These are phyloP conservation scores for Stagonosporopsis chrysanthemi DNA, from an alignment of 2,329 filamentous ascomycete species.

Conservation along the genomic window DNA sequence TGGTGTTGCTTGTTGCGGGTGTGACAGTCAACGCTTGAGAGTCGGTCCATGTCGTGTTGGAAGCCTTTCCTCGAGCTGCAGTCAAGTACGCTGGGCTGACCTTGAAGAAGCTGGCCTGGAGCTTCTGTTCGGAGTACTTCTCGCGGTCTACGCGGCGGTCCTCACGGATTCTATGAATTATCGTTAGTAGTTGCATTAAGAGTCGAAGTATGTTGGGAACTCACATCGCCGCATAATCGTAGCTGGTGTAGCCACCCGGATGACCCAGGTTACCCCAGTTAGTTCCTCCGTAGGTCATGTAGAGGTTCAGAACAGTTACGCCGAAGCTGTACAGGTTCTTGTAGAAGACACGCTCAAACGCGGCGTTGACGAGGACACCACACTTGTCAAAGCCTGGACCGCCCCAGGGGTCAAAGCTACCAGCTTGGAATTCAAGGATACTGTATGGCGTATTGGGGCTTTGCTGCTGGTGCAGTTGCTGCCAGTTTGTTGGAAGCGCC, in stretches of 20 bases:
- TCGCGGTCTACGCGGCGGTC: slow-evolving; percentile 72
- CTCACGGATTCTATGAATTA: slow-evolving; percentile 65
- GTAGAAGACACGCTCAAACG: slow-evolving; percentile 80
- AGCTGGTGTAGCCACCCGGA: slow-evolving; percentile 64
- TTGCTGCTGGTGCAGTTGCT: slow-evolving; percentile 62
- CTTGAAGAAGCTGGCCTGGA: slow-evolving; percentile 77
- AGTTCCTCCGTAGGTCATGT: slow-evolving; percentile 82
- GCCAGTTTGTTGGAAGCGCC: slow-evolving; percentile 64
- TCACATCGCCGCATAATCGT: slow-evolving; percentile 64
- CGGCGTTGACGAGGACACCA: slow-evolving; percentile 69
- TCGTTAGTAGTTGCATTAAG: too few species aligned
- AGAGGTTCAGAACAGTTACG: slow-evolving; percentile 73
- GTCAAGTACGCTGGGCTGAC: slow-evolving; percentile 74
- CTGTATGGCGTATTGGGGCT: slow-evolving; percentile 72
- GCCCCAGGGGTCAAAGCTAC: slow-evolving; percentile 77
- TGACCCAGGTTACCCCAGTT: slow-evolving; percentile 78
- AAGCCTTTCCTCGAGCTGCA: slow-evolving; percentile 45
- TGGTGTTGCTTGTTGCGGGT: slow-evolving; percentile 63
- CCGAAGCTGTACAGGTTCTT: slow-evolving; percentile 76
- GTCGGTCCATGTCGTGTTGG: slow-evolving; percentile 40
- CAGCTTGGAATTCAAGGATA: slow-evolving; percentile 74
- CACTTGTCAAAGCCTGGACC: slow-evolving; percentile 75
- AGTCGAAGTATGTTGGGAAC: neutral
- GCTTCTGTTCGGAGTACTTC: slow-evolving; percentile 81
- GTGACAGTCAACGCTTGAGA: slow-evolving; percentile 66